Evolutionary conservation across 2,329 filamentous ascomycete species (phyloP).

Genomic region (Ceratocystis papillata): DNA sequence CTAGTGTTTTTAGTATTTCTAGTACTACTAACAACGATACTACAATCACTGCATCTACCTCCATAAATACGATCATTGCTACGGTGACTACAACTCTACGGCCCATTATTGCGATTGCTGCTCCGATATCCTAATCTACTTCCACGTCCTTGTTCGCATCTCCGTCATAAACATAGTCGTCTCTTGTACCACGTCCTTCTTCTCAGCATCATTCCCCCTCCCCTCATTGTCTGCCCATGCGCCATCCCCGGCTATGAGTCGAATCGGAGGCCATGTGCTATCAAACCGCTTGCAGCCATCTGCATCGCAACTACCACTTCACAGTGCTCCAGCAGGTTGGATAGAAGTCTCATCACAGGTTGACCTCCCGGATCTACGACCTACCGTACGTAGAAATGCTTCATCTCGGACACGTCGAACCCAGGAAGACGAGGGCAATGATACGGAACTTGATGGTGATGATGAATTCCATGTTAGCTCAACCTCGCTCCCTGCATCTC

Average conservation of each 20-base stretch:
- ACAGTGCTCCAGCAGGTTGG: slow-evolving; percentile 19
- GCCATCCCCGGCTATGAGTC: slow-evolving; percentile 18
- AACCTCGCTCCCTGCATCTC: background rate
- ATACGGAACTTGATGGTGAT: background rate
- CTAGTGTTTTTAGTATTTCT: background rate
- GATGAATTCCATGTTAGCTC: background rate
- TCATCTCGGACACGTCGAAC: background rate
- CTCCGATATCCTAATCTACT: too few relatives aligned
- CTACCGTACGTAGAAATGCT: slow-evolving; percentile 3
- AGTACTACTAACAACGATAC: background rate
- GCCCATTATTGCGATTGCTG: too few relatives aligned
- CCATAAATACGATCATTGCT: background rate
- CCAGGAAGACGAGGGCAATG: background rate
- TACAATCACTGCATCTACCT: background rate
- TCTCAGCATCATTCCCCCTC: background rate
- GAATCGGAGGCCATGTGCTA: slow-evolving; percentile 16
- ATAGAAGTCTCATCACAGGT: slow-evolving; percentile 23
- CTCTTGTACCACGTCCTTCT: too few relatives aligned
- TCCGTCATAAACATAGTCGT: too few relatives aligned
- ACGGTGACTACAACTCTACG: too few relatives aligned
- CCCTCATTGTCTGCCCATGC: slow-evolving; percentile 12
- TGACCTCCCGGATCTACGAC: slow-evolving; percentile 21
- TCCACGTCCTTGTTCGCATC: too few relatives aligned
- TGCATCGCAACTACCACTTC: slow-evolving; percentile 6
- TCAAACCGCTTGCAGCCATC: slow-evolving; percentile 11